Base-by-base conservation (phyloP, 768 basidiomycete species). In the Atractiella rhizophila region DNA sequence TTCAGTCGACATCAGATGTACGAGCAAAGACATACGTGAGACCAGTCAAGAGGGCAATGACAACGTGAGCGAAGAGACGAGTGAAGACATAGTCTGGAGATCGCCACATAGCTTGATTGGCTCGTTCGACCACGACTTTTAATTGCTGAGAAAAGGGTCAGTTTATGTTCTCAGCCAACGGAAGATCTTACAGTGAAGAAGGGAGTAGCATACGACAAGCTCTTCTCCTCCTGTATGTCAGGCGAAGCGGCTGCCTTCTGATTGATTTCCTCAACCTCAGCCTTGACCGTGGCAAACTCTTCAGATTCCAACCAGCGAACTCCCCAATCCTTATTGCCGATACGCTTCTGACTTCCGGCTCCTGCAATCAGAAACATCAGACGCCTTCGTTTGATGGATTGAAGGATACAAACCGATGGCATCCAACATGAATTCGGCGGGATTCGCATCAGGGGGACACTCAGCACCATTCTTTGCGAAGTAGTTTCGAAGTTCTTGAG, bases 31-130 rank as follows among this genome's bases (percentile, higher is more conserved):
- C 16, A 6, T 18, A 20, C 4, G 76, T 76, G 26, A 86, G 60
- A 23, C 75, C 75, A 45, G 80, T 64, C 55, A 70, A 70, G 11
- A 78, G 60, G 12, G 76, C 70, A 42, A 76, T 68, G 56, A 72
- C 71, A 3, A 66, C 63, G 48, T 76, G 74, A 13, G 76, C 68
- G 57, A 80, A 80, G 20, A 82, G 60, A 16, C 82, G 70, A 38
- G 71, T 79, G 62, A 74, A 83, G 37, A 79, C 70, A 55, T 85
- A 86, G 48, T 81, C 72, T 3, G 80, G 76, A 8, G 73, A 76
- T 40, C 82, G 65, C 75, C 77, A 85, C 11, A 83, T 61, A 2
- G 77, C 71, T 5, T 63, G 51, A 51, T 71, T 71, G 54, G 77
- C 76, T 30, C 81, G 66, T 18, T 61, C 49, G 15, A 71, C 64